phyloP scores from a whole-genome alignment of 148 eudicot genomes.

The Spergularia bocconei region DNA sequence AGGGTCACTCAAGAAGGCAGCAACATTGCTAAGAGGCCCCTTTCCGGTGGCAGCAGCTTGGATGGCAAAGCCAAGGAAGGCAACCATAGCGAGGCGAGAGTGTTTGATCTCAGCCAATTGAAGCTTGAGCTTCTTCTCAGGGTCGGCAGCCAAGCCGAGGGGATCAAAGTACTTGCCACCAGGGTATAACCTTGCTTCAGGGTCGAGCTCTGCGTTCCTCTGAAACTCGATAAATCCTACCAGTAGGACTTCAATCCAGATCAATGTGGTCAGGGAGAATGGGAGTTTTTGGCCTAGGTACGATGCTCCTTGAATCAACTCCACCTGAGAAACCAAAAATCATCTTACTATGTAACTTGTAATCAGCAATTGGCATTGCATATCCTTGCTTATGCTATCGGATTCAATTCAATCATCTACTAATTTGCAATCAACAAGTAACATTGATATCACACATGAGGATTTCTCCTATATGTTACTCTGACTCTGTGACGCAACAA shows the following conservation, averaged over 20 bases:
- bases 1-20: constrained; percentile 85
- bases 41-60: constrained; percentile 97
- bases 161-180: constrained; percentile 89
- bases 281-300: constrained; percentile 94
- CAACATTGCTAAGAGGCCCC: constrained; percentile 91
- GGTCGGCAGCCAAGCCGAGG: constrained; percentile 74
- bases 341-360: too few species aligned
- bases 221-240: constrained; percentile 92
- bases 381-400: too few species aligned
- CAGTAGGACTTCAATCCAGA: constrained; percentile 79
- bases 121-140: constrained; percentile 71
- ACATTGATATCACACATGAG: too few species aligned
- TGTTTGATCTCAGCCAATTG: constrained; percentile 95
- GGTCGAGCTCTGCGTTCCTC: constrained; percentile 89
- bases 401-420: too few species aligned
- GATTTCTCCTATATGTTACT: too few species aligned
- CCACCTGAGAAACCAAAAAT: constrained; percentile 61
- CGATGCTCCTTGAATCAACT: constrained; percentile 85
- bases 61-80: constrained; percentile 82
- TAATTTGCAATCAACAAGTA: too few species aligned
- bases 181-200: constrained; percentile 74
- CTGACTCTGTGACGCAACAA: too few species aligned
- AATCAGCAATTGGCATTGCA: too few species aligned
- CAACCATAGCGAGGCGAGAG: constrained; percentile 91
- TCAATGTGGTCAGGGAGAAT: constrained; percentile 69